phyloP scores from a whole-genome alignment of 768 basidiomycete genomes.

The Hygrophoropsis aurantiaca region DNA sequence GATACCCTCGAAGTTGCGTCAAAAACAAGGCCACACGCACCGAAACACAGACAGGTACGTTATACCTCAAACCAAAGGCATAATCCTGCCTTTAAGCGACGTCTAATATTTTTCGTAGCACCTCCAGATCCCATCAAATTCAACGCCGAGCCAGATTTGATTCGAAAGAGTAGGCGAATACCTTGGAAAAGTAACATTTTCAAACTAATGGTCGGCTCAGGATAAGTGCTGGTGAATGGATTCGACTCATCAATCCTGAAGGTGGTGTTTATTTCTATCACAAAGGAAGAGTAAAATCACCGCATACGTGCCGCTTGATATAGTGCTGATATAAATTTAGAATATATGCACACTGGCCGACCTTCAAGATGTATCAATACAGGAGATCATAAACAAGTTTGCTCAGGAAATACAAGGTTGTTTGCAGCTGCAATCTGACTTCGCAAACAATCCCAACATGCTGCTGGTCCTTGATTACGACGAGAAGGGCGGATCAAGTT shows the following conservation, averaged over 20 bases:
- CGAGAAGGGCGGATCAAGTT: not conserved
- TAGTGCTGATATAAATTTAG: not conserved
- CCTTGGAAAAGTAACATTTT: too few relatives aligned
- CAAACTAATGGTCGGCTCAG: too few relatives aligned
- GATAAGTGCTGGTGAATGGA: conserved; percentile 25
- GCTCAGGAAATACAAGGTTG: not conserved
- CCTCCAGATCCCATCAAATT: too few relatives aligned
- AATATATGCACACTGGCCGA: not conserved
- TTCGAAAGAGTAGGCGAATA: too few relatives aligned
- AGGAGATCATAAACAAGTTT: not conserved
- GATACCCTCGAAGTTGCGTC: too few relatives aligned
- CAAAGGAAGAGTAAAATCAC: conserved; percentile 26
- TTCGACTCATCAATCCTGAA: conserved; percentile 28
- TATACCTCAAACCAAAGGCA: too few relatives aligned
- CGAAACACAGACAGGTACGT: too few relatives aligned
- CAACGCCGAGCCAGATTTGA: too few relatives aligned
- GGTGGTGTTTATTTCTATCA: conserved; percentile 31
- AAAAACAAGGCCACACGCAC: too few relatives aligned
- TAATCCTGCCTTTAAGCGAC: too few relatives aligned
- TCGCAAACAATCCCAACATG: conserved; percentile 9
- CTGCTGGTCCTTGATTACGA: conserved; percentile 17
- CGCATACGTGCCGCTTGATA: not conserved
- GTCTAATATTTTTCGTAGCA: too few relatives aligned
- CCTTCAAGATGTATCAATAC: not conserved
- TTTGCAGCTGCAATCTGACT: not conserved